Conservation (phyloP, 176 grass and related monocot species). For the Cenchrus americanus region DNA sequence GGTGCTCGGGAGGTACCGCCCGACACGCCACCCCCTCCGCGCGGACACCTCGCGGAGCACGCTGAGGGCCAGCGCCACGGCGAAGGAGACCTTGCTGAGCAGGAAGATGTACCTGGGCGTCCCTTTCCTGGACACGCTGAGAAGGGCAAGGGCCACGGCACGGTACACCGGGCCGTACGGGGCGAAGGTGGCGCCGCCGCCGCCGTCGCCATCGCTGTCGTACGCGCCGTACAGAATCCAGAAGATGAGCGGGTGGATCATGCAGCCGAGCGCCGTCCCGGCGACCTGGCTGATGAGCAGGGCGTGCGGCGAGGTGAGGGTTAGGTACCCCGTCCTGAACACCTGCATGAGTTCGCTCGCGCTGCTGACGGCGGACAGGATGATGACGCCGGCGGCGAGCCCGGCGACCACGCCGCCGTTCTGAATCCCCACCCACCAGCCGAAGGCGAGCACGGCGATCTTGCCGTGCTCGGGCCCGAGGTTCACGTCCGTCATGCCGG, state of each 20-base stretch:
- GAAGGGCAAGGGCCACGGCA: constrained; percentile 48
- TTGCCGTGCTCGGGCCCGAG: constrained; percentile 50
- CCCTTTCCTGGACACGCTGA: background rate
- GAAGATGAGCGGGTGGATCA: constrained; percentile 58
- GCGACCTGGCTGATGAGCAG: constrained; percentile 57
- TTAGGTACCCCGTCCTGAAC: constrained; percentile 68
- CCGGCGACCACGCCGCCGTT: constrained; percentile 59
- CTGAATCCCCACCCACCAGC: constrained; percentile 46
- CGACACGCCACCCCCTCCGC: constrained; percentile 34
- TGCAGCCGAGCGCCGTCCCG: constrained; percentile 59
- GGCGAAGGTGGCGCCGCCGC: constrained; percentile 6
- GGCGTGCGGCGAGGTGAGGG: constrained; percentile 61
- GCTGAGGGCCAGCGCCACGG: constrained; percentile 34
- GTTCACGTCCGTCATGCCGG: constrained; percentile 56
- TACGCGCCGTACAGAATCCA: constrained; percentile 51
- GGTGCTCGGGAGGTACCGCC: constrained; percentile 55
- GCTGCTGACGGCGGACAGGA: constrained; percentile 50
- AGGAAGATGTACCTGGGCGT: constrained; percentile 46
- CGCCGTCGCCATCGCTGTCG: background rate
- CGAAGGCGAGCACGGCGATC: constrained; percentile 52
- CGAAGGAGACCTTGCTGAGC: constrained; percentile 46
- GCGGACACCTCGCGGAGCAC: constrained; percentile 43
- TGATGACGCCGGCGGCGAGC: constrained; percentile 44
- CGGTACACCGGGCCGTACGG: constrained; percentile 57
- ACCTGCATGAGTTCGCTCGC: constrained; percentile 61